Percentiles rank a stretch among this genome's conserved stretches.
Evolutionary conservation across 164 flowering plant species (phyloP).

Genomic region (Sedum album): DNA sequence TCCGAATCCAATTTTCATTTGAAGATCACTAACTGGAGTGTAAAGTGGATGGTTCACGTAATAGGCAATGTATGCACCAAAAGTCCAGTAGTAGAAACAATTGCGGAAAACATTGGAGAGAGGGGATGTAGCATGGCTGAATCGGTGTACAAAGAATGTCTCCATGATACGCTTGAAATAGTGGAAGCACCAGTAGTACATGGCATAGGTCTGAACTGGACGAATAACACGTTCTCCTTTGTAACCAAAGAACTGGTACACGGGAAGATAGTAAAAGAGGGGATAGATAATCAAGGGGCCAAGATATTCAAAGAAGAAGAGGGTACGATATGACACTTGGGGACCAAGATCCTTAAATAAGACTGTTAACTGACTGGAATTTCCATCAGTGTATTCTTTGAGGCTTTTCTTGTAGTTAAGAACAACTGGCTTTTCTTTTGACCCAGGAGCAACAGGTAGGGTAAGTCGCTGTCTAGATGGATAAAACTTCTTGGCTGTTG

Average conservation of each 20-base stretch:
- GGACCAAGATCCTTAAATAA: conserved; percentile 92
- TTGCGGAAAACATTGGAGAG: conserved; percentile 84
- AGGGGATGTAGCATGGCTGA: conserved; percentile 98
- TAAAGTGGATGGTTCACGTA: conserved; percentile 63
- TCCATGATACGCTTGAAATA: conserved; percentile 92
- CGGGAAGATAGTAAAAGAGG: conserved; percentile 69
- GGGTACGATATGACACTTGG: conserved; percentile 79
- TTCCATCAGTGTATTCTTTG: conserved; percentile 57
- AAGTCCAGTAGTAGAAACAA: conserved; percentile 90
- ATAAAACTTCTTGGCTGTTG: conserved; percentile 72
- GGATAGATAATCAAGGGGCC: conserved; percentile 86
- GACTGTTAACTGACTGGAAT: conserved; percentile 42
- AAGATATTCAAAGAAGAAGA: conserved; percentile 87
- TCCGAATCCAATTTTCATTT: conserved; percentile 85
- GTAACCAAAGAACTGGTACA: conserved; percentile 70
- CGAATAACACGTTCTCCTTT: conserved; percentile 56
- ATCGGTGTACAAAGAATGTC: conserved; percentile 88
- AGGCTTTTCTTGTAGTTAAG: conserved; percentile 57
- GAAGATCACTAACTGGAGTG: conserved; percentile 86
- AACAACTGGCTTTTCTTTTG: conserved; percentile 65
- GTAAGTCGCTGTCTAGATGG: conserved; percentile 90
- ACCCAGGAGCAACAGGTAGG: conserved; percentile 65
- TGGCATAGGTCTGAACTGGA: conserved; percentile 89
- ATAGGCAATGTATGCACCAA: conserved; percentile 75
- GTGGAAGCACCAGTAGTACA: conserved; percentile 95